phyloP scores from a whole-genome alignment of 208 protist species.

The Trypanosoma theileri region DNA sequence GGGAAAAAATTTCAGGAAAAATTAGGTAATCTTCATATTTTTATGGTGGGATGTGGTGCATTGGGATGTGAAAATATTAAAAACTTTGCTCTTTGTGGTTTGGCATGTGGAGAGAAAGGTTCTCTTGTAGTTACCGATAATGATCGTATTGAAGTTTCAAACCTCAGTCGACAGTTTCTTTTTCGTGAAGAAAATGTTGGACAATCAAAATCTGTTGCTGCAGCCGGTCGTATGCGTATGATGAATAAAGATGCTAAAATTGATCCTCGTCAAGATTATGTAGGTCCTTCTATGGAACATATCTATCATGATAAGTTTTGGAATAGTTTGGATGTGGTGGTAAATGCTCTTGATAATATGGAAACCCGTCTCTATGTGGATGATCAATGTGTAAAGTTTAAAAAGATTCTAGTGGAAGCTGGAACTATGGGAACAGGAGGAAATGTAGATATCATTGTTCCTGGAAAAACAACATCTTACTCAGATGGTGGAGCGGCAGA shows the following conservation, averaged over 20 bases:
- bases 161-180: constrained; percentile 99
- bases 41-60: constrained; percentile 98
- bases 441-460: constrained; percentile 98
- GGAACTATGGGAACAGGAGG: constrained; percentile 99
- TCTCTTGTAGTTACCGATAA: constrained; percentile 98
- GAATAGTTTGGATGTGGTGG: constrained; percentile 92
- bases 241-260: constrained; percentile 96
- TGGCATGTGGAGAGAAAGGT: constrained; percentile 81
- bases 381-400: constrained; percentile 93
- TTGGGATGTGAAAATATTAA: constrained; percentile 99
- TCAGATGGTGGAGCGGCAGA: constrained; percentile 94
- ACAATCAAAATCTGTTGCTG: constrained; percentile 95
- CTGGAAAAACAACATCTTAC: constrained; percentile 98
- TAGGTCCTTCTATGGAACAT: constrained; percentile 96
- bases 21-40: constrained; percentile 70
- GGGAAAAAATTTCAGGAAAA: constrained; percentile 71
- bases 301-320: constrained; percentile 97
- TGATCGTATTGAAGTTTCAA: constrained; percentile 99
- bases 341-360: constrained; percentile 99
- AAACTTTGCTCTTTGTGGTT: constrained; percentile 99
- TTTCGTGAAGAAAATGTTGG: constrained; percentile 97
- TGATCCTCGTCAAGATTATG: constrained; percentile 82
- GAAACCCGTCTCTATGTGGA: constrained; percentile 97
- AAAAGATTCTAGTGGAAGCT: constrained; percentile 98
- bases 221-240: constrained; percentile 83